phyloP scores from a whole-genome alignment of 345 rosid species.

The Eucalyptus tenuipes region DNA sequence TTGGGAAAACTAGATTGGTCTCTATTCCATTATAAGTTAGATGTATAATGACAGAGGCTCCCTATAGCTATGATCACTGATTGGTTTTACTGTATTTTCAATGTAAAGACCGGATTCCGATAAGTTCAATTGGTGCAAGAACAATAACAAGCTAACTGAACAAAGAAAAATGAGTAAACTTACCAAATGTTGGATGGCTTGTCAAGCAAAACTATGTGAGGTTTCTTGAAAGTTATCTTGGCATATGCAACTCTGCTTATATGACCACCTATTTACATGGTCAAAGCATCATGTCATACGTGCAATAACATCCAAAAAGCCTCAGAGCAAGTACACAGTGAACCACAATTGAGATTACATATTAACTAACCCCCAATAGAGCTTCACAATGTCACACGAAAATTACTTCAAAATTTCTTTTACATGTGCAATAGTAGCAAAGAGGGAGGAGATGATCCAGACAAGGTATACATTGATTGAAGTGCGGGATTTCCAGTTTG shows the following conservation, averaged over 20 bases:
- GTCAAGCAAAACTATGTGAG: not conserved
- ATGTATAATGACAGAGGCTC: fast-evolving
- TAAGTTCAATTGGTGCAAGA: not conserved
- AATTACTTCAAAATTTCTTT: not conserved
- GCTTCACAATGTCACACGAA: not conserved
- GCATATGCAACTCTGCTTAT: not conserved
- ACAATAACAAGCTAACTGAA: not conserved
- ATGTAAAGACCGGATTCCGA: not conserved
- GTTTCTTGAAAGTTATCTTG: not conserved
- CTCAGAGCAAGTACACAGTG: not conserved
- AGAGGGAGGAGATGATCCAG: not conserved
- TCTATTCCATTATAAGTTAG: not conserved
- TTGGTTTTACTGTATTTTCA: not conserved
- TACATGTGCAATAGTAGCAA: not conserved
- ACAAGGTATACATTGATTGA: not conserved
- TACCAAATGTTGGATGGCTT: not conserved
- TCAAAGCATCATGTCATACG: not conserved
- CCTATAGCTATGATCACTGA: fast-evolving
- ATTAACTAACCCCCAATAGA: not conserved
- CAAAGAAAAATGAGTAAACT: not conserved
- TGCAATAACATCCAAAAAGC: not conserved
- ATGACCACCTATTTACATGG: not conserved
- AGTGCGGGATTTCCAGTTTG: not conserved
- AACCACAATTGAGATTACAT: not conserved
- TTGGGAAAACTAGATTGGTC: too few species aligned